Conservation (phyloP, 805 yeast genomes). For the Ogataea trehaloabstinens region DNA sequence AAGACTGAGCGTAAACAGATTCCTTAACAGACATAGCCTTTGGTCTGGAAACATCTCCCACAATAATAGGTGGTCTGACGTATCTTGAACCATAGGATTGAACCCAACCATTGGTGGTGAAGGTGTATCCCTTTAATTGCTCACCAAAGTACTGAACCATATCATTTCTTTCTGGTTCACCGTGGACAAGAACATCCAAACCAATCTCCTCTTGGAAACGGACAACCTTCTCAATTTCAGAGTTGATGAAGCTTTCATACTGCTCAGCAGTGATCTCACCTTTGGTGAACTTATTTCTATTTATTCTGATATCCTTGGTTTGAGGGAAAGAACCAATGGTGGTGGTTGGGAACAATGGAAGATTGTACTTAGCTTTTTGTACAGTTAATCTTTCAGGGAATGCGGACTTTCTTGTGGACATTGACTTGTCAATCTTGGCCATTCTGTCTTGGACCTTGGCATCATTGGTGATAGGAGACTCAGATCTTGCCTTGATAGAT, state of each 20-base stretch:
- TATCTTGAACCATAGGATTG: conserved; percentile 99
- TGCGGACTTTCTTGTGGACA: conserved; percentile 80
- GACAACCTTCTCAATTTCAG: conserved; percentile 93
- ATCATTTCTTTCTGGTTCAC: conserved; percentile 99
- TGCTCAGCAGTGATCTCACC: conserved; percentile 94
- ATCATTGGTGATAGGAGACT: conserved; percentile 88
- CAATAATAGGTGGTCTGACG: conserved; percentile 99
- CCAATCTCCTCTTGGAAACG: conserved; percentile 99
- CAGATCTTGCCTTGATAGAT: conserved; percentile 80
- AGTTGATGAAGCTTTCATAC: conserved; percentile 93
- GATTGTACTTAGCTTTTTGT: conserved; percentile 83
- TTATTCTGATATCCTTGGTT: conserved; percentile 97
- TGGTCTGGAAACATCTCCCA: conserved; percentile 99
- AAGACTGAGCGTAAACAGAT: conserved; percentile 97
- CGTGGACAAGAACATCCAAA: conserved; percentile 97
- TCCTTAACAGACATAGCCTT: conserved; percentile 98
- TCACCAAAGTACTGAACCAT: conserved; percentile 99
- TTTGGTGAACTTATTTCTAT: conserved; percentile 97
- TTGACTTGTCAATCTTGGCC: conserved; percentile 68
- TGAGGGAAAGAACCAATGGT: conserved; percentile 99
- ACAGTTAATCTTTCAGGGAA: conserved; percentile 85
- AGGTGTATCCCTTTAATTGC: conserved; percentile 96
- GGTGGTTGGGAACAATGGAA: conserved; percentile 99
- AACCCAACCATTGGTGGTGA: conserved; percentile 99
- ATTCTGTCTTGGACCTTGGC: conserved; percentile 86